Conservation (phyloP, 1,284 basidiomycete genomes). For the Sphaerobolus stellatus region DNA sequence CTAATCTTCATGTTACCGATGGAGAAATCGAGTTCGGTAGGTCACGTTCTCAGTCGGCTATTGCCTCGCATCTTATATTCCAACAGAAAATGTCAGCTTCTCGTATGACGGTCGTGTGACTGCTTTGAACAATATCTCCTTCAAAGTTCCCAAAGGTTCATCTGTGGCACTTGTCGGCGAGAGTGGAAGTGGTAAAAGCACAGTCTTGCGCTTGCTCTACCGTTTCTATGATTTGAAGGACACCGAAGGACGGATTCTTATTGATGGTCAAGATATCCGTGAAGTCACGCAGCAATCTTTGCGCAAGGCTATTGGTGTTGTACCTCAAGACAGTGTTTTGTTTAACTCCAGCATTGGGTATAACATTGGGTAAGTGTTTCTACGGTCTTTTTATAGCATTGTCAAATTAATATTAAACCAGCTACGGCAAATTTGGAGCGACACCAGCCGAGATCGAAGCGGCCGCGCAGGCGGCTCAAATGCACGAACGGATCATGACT, state of each 20-base stretch:
- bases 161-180: conserved; percentile 83
- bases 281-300: conserved; percentile 81
- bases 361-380: conserved; percentile 61
- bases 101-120: conserved; percentile 77
- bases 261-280: conserved; percentile 84
- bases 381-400: neutral
- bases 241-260: conserved; percentile 69
- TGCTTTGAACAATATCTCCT: conserved; percentile 77
- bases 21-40: conserved; percentile 84
- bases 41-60: conserved; percentile 27
- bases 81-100: conserved; percentile 75
- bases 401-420: conserved; percentile 23
- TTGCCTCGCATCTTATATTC: neutral
- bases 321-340: conserved; percentile 80
- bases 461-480: conserved; percentile 75
- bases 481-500: conserved; percentile 74
- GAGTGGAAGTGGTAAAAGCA: conserved; percentile 80
- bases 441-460: conserved; percentile 67
- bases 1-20: conserved; percentile 68
- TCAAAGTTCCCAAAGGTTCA: conserved; percentile 78
- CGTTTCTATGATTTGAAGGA: conserved; percentile 85
- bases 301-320: conserved; percentile 77
- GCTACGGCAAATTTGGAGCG: conserved; percentile 71
- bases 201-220: conserved; percentile 80
- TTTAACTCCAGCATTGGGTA: conserved; percentile 81